Evolutionary conservation across 805 yeast species (phyloP).

Genomic region (Blastobotrys mokoenaii): DNA sequence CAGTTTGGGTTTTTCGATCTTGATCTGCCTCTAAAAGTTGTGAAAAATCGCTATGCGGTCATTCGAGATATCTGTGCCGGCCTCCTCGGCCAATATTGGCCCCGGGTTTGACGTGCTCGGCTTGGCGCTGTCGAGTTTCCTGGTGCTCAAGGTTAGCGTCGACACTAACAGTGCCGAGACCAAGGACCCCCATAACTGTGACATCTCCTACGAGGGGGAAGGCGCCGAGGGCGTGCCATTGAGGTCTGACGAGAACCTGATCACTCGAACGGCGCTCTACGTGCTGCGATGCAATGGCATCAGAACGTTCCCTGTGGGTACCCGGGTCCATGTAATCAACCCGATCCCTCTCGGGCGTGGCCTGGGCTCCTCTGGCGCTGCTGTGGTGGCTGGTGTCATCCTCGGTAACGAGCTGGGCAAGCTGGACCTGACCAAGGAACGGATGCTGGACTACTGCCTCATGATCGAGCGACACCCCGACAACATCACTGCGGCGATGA

Average conservation of each 20-base stretch:
- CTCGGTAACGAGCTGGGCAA: constrained; percentile 80
- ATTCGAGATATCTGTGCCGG: constrained; percentile 73
- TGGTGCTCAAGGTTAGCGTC: constrained; percentile 60
- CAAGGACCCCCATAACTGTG: constrained; percentile 54
- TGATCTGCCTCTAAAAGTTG: no score
- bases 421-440: constrained; percentile 60
- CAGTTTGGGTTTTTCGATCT: no score
- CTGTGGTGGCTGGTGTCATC: constrained; percentile 94
- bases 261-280: constrained; percentile 88
- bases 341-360: constrained; percentile 98
- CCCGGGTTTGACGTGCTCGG: constrained; percentile 98
- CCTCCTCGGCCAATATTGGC: constrained; percentile 96
- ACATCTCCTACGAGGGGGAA: constrained; percentile 61
- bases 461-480: constrained; percentile 99
- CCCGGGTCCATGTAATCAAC: constrained; percentile 69
- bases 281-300: constrained; percentile 79
- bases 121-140: constrained; percentile 68
- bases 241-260: constrained; percentile 67
- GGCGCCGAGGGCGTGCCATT: constrained; percentile 79
- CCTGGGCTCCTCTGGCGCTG: constrained; percentile 95
- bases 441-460: constrained; percentile 88
- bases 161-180: constrained; percentile 39
- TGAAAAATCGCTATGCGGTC: not conserved
- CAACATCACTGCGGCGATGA: constrained; percentile 97
- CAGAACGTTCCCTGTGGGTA: constrained; percentile 72